Evolutionary conservation across 306 rosid genomes (phyloP).

Genomic region (Geum urbanum): DNA sequence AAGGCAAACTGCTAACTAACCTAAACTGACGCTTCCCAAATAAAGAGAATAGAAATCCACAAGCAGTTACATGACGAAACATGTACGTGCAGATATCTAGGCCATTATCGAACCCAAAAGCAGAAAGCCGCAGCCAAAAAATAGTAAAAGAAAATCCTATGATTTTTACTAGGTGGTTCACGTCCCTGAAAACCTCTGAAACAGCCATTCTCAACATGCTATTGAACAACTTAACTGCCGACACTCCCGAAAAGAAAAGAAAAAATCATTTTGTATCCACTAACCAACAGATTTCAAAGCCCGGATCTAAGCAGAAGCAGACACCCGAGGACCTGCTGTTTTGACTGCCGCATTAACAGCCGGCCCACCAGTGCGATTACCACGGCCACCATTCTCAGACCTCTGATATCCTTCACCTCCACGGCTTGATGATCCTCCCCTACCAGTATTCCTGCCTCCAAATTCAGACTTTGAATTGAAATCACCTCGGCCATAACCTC

Average conservation of each 20-base stretch:
- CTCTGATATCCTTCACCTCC: slow-evolving; percentile 67
- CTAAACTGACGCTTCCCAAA: slow-evolving; percentile 4
- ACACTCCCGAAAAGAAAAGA: slow-evolving; percentile 5
- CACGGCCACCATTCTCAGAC: slow-evolving; percentile 48
- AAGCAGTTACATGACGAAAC: neutral
- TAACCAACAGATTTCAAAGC: neutral
- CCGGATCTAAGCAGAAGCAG: slow-evolving; percentile 50
- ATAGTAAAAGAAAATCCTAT: slow-evolving; percentile 18
- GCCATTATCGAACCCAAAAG: slow-evolving; percentile 30
- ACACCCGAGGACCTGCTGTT: slow-evolving; percentile 38
- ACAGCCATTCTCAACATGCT: slow-evolving; percentile 25
- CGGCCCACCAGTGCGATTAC: slow-evolving; percentile 47
- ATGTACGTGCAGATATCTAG: slow-evolving; percentile 20
- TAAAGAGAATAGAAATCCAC: neutral
- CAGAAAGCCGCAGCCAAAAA: slow-evolving; percentile 11
- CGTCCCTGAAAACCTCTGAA: slow-evolving; percentile 24
- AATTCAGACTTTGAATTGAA: slow-evolving; percentile 44
- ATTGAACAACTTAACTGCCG: slow-evolving; percentile 25
- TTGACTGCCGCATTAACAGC: slow-evolving; percentile 39
- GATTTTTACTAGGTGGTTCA: slow-evolving; percentile 23
- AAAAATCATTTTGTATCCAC: slow-evolving; percentile 19
- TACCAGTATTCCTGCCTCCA: slow-evolving; percentile 52
- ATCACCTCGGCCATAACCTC: slow-evolving; percentile 64
- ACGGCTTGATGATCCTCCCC: slow-evolving; percentile 48
- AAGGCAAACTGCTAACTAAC: neutral